A percentile compares a stretch with the other conserved stretches of the same genome.
Evolutionary conservation across 805 yeast genomes (phyloP).

Genomic region (Candida maris): DNA sequence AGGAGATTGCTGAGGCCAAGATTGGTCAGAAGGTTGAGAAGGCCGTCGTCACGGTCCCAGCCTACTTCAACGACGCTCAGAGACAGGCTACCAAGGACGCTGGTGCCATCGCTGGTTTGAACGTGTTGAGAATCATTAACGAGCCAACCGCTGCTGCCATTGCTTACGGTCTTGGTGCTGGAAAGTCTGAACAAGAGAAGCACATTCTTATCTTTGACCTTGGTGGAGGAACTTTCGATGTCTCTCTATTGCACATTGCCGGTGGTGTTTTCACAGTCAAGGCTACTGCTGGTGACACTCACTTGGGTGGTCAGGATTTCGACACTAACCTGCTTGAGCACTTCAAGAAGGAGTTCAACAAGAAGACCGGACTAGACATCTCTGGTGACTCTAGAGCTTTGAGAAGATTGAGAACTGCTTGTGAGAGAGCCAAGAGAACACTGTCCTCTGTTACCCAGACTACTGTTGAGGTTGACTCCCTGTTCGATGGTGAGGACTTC

Average conservation of each 20-base stretch:
- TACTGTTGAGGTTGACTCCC: slow-evolving; percentile 93
- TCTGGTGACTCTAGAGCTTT: slow-evolving; percentile 90
- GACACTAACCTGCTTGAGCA: slow-evolving; percentile 92
- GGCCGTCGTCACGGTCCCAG: slow-evolving; percentile 78
- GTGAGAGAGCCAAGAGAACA: slow-evolving; percentile 99
- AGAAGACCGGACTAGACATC: slow-evolving; percentile 91
- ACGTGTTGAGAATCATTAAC: slow-evolving; percentile 73
- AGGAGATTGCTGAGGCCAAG: slow-evolving; percentile 75
- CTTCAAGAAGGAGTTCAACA: slow-evolving; percentile 86
- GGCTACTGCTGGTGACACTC: slow-evolving; percentile 99
- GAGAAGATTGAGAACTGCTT: slow-evolving; percentile 97
- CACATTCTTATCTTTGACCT: slow-evolving; percentile 91
- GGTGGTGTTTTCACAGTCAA: slow-evolving; percentile 97
- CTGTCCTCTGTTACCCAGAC: slow-evolving; percentile 95
- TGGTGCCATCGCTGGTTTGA: slow-evolving; percentile 76
- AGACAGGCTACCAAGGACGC: slow-evolving; percentile 83
- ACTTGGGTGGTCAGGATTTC: slow-evolving; percentile 99
- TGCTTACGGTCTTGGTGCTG: slow-evolving; percentile 97
- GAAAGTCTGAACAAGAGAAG: slow-evolving; percentile 74
- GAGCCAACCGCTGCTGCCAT: slow-evolving; percentile 96
- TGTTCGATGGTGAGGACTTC: slow-evolving; percentile 95
- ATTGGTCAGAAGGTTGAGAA: slow-evolving; percentile 68
- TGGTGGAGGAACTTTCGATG: slow-evolving; percentile 99
- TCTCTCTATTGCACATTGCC: slow-evolving; percentile 85
- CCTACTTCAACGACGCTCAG: slow-evolving; percentile 76